Base-by-base conservation (phyloP, 1,139 yeast species). In the Debaryomyces sp. region DNA sequence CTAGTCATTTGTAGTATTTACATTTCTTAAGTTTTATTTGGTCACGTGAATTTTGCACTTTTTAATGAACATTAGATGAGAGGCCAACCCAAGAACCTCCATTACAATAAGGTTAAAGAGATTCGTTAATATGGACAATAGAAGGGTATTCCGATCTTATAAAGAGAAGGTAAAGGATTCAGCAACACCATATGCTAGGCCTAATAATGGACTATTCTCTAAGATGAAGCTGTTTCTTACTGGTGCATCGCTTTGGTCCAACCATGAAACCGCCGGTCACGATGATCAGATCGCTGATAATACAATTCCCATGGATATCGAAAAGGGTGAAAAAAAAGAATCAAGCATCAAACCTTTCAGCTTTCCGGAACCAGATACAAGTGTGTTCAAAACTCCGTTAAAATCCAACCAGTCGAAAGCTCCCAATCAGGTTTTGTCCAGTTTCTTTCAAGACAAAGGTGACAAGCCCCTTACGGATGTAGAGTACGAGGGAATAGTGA, bases 401-500 rank as follows among this genome's bases (percentile, higher is more conserved):
- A 42, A 47, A 22, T 29, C 34, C 13, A 21, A 29, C 34, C 17
- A 13, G 34, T 18, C 36, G 13, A 52, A 47, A 41, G 58, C 68
- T n/a, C 60, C 72, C 7, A 87, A 85, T 63, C 83, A 80, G 46
- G 77, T 82, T 26, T 71, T 91, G 49, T 86, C 92, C 6, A 82
- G 78, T 36, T 91, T 91, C 61, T 91, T 91, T 65, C 77, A 78
- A 32, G 73, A 72, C 35, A 90, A 89, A 61, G 97, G 97, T n/a
- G 81, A 84, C 51, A 70, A 70, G 15, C 92, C 95, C 8, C 71
- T 91, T 51, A 77, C 85, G 8, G 91, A 86, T 15, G 75, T 90
- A 43, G 98, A 92, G 64, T 80, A 85, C 54, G 96, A 87, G 61
- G 97, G 97, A 4, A 96, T 91, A 0, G 67, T 88, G 60, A 81